These are phyloP conservation scores for Asterella californica DNA, from an alignment of 225 moss, liverwort and hornwort genomes.

Conservation along the genomic window DNA sequence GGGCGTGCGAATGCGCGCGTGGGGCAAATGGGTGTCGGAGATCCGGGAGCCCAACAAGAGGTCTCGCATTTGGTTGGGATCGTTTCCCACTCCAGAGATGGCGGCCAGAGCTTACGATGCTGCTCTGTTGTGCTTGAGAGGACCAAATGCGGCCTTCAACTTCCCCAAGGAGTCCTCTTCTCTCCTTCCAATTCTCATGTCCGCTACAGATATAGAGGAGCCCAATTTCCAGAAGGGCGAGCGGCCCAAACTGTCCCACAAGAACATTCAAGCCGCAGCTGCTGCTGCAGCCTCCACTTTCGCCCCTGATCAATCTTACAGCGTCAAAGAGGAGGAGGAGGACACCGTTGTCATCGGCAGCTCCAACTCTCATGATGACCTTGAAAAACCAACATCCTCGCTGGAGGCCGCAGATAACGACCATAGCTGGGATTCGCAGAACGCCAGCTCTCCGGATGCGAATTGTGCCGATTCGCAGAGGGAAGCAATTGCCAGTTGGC, in stretches of 20 bases:
- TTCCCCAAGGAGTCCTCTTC: conserved; percentile 67
- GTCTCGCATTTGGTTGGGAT: conserved; percentile 90
- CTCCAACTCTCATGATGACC: conserved; percentile 21
- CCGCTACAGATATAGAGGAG: conserved; percentile 30
- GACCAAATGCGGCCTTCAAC: conserved; percentile 70
- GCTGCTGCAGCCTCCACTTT: conserved; percentile 41
- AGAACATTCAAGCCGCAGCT: conserved; percentile 48
- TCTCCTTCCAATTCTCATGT: conserved; percentile 47
- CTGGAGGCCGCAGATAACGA: conserved; percentile 25
- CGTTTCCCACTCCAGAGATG: conserved; percentile 78
- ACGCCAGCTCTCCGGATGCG: conserved; percentile 32
- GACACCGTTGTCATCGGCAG: conserved; percentile 9
- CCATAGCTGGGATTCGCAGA: conserved; percentile 32
- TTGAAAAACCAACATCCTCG: conserved; percentile 21
- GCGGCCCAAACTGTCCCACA: conserved; percentile 43
- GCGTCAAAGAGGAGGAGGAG: conserved; percentile 31
- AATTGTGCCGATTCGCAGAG: conserved; percentile 27
- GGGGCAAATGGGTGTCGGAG: conserved; percentile 97
- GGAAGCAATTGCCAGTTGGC: conserved; percentile 14
- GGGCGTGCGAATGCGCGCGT: conserved; percentile 88
- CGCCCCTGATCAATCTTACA: conserved; percentile 24
- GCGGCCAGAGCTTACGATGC: conserved; percentile 90
- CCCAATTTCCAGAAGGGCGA: conserved; percentile 50
- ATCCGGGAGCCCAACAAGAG: conserved; percentile 94
- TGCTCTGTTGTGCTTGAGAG: conserved; percentile 71